phyloP scores from a whole-genome alignment of 2,329 filamentous ascomycete species.

The Hypomyces perniciosus region DNA sequence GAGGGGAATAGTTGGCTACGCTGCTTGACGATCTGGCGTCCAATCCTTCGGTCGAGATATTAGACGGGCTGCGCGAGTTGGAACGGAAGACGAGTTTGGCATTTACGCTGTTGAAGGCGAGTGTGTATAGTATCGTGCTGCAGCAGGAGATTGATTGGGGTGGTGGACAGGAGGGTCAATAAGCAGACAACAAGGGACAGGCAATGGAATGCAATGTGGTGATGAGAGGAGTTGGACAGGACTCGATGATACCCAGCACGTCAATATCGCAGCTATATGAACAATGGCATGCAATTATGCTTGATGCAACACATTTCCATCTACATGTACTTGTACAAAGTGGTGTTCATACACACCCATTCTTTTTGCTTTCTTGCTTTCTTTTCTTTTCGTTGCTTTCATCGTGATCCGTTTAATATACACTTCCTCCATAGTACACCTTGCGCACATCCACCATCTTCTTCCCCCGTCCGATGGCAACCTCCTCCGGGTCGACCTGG shows the following conservation, averaged over 20 bases:
- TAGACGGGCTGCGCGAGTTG: constrained; percentile 78
- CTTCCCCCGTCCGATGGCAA: constrained; percentile 83
- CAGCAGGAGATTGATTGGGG: constrained; percentile 90
- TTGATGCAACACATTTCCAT: no score
- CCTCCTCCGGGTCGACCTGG: constrained; percentile 82
- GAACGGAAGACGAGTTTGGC: constrained; percentile 93
- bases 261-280: no score
- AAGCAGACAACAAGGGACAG: constrained; percentile 20
- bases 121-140: constrained; percentile 96
- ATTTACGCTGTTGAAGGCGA: constrained; percentile 93
- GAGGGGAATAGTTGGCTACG: constrained; percentile 45
- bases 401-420: constrained; percentile 40
- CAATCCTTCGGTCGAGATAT: constrained; percentile 71
- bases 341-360: no score
- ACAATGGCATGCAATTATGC: no score
- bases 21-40: constrained; percentile 59
- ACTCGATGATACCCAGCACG: neutral
- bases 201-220: neutral
- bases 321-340: no score
- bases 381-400: neutral
- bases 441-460: constrained; percentile 95
- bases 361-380: neutral
- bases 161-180: constrained; percentile 36
- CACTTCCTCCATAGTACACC: constrained; percentile 87
- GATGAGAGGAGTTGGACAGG: neutral